Evolutionary conservation across 805 yeast species (phyloP), one percentile per base, ranked within the genome.

Genomic region (Cyberlindnera subsufficiens): DNA sequence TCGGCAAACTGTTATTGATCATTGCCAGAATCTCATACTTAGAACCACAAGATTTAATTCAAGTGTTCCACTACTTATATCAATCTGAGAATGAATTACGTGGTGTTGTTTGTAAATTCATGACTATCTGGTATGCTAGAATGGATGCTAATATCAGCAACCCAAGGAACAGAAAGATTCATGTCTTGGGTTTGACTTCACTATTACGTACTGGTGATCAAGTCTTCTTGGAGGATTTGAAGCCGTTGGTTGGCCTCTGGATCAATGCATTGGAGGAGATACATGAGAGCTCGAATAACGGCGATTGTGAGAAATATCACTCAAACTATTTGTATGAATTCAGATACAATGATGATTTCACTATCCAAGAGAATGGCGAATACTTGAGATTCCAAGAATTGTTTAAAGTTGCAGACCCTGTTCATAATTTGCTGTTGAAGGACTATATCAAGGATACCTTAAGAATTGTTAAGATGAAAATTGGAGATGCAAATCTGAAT

Each of bases 141-240:
- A 60, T 73, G 46, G 65, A 68, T 25, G 58, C 60, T 50, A 76
- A 77, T 45, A 74, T 86, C 43, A 85, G 83, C 34, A 88, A 82
- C 53, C 90, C 95, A 1, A 72, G 86, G 45, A 77, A 79, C 51
- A 78, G 84, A 47, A 91, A 91, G 60, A 65, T 82, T 40, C 78
- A 75, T 50, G 64, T 80, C 3, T 59, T 86, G 45, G 93, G 86
- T 0, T 59, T 85, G 8, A 65, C 82, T 3, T 64, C 80, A 10
- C 52, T 84, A 39, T 51, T 77, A 11, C 61, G 71, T 25, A 63
- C 72, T 1, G 67, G 67, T 2, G 47, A 57, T 19, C 45, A 54
- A 3, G 51, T 58, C 1, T 52, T 66, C 13, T 48, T 65, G 38
- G 49, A 56, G n/a, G 62, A 56, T 42, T 42, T 63, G 6, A 58